Conservation (phyloP, 331 rosid genomes). For the Arachis monticola region DNA sequence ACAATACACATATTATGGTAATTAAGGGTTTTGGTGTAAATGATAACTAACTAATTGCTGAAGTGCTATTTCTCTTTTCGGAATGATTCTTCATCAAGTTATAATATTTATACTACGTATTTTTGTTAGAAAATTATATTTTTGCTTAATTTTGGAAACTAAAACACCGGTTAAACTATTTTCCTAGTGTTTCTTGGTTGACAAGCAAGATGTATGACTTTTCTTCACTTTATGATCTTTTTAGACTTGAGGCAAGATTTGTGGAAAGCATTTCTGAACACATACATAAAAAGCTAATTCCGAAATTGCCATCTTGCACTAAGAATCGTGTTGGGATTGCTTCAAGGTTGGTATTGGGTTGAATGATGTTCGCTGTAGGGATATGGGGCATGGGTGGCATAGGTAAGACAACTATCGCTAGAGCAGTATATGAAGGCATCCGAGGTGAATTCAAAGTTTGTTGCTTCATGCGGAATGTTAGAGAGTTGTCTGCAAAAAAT, state of each 20-base stretch:
- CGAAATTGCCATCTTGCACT: not conserved
- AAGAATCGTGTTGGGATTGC: slow-evolving; percentile 22
- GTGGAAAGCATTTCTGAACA: slow-evolving; percentile 9
- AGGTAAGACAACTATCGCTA: slow-evolving; percentile 28
- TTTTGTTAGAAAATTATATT: no score
- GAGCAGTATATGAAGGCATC: slow-evolving; percentile 9
- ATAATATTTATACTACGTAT: no score
- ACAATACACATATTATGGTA: no score
- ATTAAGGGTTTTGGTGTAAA: no score
- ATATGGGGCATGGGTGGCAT: slow-evolving; percentile 35
- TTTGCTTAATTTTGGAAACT: no score
- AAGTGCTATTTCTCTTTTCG: no score
- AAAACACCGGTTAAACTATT: not conserved
- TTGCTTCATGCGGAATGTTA: slow-evolving; percentile 22
- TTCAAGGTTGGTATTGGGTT: not conserved
- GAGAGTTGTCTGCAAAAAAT: slow-evolving; percentile 6
- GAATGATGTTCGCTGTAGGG: slow-evolving; percentile 7
- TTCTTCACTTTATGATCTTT: not conserved
- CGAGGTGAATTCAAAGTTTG: not conserved
- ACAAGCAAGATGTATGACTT: not conserved
- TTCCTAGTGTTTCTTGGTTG: not conserved
- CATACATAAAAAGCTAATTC: not conserved
- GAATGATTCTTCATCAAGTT: no score
- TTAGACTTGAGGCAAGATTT: slow-evolving; percentile 5
- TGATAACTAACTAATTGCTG: no score